phyloP scores from a whole-genome alignment of 768 basidiomycete genomes.

The Sarcomyxa edulis region DNA sequence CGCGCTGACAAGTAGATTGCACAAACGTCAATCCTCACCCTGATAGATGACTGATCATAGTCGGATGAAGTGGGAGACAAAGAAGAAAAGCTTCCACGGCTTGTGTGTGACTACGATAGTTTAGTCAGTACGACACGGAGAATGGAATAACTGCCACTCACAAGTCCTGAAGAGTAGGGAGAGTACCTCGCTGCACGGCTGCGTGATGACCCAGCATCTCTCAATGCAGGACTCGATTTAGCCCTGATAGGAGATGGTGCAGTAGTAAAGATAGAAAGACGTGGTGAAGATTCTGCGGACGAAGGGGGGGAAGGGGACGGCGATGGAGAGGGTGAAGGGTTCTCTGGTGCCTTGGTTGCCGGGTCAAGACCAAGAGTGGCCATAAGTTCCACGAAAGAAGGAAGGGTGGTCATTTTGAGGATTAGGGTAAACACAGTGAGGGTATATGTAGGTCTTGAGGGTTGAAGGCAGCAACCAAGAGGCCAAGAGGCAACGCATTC shows the following conservation, averaged over 20 bases:
- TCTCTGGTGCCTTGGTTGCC: conserved; percentile 23
- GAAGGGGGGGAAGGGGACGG: conserved; percentile 40
- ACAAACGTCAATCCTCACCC: conserved; percentile 20
- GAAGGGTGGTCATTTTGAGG: conserved; percentile 62
- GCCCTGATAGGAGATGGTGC: conserved; percentile 32
- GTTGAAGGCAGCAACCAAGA: conserved; percentile 29
- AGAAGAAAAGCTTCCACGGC: conserved; percentile 45
- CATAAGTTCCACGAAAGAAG: conserved; percentile 88
- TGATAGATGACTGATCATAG: conserved; percentile 30
- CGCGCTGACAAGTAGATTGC: conserved; percentile 3
- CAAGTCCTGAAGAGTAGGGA: conserved; percentile 38
- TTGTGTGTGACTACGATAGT: conserved; percentile 28
- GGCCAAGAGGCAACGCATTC: conserved; percentile 19
- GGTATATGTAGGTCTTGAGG: conserved; percentile 20
- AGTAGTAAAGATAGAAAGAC: conserved; percentile 24
- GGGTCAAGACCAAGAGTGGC: conserved; percentile 72
- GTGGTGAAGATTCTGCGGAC: conserved; percentile 35
- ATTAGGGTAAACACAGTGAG: conserved; percentile 20
- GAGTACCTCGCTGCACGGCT: conserved; percentile 33
- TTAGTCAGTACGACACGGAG: too few species aligned
- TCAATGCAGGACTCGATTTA: conserved; percentile 38
- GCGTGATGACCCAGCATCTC: conserved; percentile 19
- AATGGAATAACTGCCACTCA: too few species aligned
- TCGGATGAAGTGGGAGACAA: conserved; percentile 34
- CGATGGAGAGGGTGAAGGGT: conserved; percentile 36